These are phyloP conservation scores for Hypoxylon fragiforme DNA, from an alignment of 495 filamentous ascomycete genomes.

Conservation along the genomic window DNA sequence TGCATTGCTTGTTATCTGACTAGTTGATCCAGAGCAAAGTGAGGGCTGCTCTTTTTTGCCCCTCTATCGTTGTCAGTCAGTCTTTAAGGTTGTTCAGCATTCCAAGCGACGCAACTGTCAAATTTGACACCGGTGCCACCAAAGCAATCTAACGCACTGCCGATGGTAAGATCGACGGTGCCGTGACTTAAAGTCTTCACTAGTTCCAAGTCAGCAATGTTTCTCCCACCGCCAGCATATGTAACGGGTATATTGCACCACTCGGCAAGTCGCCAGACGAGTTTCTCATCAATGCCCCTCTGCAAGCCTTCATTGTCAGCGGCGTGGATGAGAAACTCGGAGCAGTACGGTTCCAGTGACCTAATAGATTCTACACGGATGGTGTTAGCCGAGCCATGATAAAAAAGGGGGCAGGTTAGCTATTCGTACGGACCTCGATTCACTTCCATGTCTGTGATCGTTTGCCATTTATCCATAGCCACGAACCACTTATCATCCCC, in stretches of 20 bases:
- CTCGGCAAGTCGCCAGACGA: constrained; percentile 73
- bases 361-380: constrained; percentile 68
- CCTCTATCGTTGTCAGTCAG: too few species aligned
- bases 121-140: constrained; percentile 84
- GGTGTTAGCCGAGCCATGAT: constrained; percentile 3
- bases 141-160: constrained; percentile 94
- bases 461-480: constrained; percentile 98
- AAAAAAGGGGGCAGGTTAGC: not conserved
- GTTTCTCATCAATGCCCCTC: constrained; percentile 80
- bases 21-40: not conserved
- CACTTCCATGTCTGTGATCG: constrained; percentile 92
- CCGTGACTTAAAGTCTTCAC: constrained; percentile 78
- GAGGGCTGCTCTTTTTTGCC: not conserved
- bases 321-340: constrained; percentile 96
- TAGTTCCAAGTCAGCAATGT: constrained; percentile 73
- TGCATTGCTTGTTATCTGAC: not conserved
- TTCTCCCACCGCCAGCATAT: constrained; percentile 91
- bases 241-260: constrained; percentile 93
- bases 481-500: constrained; percentile 80
- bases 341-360: constrained; percentile 82
- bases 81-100: constrained; percentile 58
- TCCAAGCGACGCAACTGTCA: constrained; percentile 88
- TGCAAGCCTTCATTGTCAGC: constrained; percentile 97
- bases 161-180: constrained; percentile 91
- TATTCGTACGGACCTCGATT: constrained; percentile 63